phyloP scores from a whole-genome alignment of 2,329 filamentous ascomycete species.

The Colletotrichum truncatum region DNA sequence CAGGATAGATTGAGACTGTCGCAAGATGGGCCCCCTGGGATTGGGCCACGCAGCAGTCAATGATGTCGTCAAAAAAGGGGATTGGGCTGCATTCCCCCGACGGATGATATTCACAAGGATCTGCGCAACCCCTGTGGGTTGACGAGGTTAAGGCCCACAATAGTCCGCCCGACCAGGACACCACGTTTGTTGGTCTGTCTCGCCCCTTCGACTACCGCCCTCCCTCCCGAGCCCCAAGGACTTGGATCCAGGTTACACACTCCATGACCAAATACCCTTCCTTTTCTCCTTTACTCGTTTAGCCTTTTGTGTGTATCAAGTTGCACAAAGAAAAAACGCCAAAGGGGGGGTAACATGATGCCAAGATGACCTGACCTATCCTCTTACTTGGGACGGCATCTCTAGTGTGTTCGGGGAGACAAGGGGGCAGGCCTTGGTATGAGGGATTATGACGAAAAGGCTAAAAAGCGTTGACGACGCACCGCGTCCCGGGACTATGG shows the following conservation, averaged over 20 bases:
- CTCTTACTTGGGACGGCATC: conserved; percentile 1
- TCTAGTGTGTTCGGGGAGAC: neutral
- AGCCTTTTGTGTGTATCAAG: neutral
- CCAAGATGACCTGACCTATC: neutral
- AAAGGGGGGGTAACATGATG: conserved; percentile 2
- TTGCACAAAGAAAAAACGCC: conserved; percentile 9
- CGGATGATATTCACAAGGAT: conserved; percentile 25
- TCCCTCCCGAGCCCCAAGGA: conserved; percentile 3
- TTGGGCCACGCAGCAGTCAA: neutral
- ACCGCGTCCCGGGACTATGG: conserved; percentile 14
- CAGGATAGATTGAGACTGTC: neutral
- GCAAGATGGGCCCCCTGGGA: neutral
- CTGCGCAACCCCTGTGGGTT: conserved; percentile 10
- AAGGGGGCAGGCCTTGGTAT: neutral
- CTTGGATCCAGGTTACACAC: conserved; percentile 12
- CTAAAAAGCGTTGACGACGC: neutral
- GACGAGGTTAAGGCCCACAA: neutral
- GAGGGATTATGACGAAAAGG: neutral
- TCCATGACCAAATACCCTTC: neutral
- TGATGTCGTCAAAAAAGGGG: conserved; percentile 21
- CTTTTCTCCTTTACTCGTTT: neutral
- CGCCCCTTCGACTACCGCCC: neutral
- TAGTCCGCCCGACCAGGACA: conserved; percentile 23
- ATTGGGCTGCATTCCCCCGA: conserved; percentile 6
- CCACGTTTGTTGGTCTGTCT: conserved; percentile 25